phyloP scores from a whole-genome alignment of 1,284 basidiomycete genomes.

The Phlebopus sp. region DNA sequence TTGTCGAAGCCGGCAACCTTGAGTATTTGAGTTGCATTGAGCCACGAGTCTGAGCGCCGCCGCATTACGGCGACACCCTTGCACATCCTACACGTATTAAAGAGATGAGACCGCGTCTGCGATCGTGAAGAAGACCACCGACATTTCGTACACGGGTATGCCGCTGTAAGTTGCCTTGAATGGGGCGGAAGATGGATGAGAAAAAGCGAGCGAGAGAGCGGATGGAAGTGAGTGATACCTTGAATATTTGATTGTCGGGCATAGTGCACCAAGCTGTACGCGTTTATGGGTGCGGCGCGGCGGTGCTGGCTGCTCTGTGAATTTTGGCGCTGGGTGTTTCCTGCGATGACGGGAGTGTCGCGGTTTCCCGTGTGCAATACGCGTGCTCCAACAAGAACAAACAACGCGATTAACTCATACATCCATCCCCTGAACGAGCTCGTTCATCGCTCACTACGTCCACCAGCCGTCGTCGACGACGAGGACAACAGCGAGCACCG shows the following conservation, averaged over 20 bases:
- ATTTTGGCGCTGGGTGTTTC: conserved; percentile 20
- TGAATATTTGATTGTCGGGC: conserved; percentile 81
- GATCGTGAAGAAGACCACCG: conserved; percentile 37
- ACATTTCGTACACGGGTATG: conserved; percentile 87
- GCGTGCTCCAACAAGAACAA: conserved; percentile 57
- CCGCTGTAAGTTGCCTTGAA: conserved; percentile 82
- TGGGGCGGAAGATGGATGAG: conserved; percentile 12
- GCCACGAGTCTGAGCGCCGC: conserved; percentile 91
- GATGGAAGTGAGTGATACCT: conserved; percentile 42
- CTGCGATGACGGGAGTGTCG: conserved; percentile 6
- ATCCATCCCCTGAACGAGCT: conserved; percentile 14
- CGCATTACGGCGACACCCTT: conserved; percentile 98
- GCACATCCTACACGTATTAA: conserved; percentile 72
- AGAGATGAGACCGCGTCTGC: conserved; percentile 33
- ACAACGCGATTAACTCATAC: conserved; percentile 34
- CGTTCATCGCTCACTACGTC: background rate
- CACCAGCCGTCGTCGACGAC: background rate
- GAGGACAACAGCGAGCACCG: too few relatives aligned
- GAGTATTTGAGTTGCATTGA: conserved; percentile 99
- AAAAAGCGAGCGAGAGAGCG: conserved; percentile 9
- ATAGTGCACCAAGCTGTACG: conserved; percentile 35
- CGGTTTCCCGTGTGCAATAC: conserved; percentile 22
- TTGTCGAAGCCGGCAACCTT: conserved; percentile 99
- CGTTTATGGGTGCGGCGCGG: conserved; percentile 4
- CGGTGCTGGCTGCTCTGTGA: conserved; percentile 1